These are phyloP conservation scores for Iris pallida DNA, from an alignment of 116 monocot genomes.

Conservation along the genomic window DNA sequence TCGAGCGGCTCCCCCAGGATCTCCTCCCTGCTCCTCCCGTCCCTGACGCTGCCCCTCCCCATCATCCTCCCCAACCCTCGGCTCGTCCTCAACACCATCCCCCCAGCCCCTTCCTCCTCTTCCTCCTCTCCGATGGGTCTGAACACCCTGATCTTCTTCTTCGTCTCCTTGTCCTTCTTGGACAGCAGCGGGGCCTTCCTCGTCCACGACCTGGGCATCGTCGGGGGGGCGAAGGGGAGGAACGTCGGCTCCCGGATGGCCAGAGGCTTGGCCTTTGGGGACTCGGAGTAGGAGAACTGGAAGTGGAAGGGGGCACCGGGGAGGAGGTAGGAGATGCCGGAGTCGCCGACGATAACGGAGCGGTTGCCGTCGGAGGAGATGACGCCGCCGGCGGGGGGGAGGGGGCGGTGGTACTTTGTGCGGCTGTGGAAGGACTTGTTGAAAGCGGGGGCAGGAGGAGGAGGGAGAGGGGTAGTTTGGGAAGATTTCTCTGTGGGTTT, in stretches of 20 bases:
- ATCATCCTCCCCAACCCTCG: slow-evolving; percentile 8
- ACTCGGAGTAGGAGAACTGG: slow-evolving; percentile 92
- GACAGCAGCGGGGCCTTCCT: slow-evolving; percentile 87
- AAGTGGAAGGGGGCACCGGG: slow-evolving; percentile 88
- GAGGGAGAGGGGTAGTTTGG: slow-evolving; percentile 9
- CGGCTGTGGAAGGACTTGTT: slow-evolving; percentile 43
- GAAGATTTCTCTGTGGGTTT: neutral
- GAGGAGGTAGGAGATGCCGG: slow-evolving; percentile 81
- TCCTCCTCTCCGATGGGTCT: slow-evolving; percentile 25
- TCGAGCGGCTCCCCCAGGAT: slow-evolving; percentile 71
- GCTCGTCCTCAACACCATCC: slow-evolving; percentile 27
- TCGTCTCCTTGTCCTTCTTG: slow-evolving; percentile 88
- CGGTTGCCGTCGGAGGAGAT: slow-evolving; percentile 27
- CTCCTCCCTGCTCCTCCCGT: slow-evolving; percentile 71
- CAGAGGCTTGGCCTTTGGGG: slow-evolving; percentile 63
- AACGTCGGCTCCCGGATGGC: slow-evolving; percentile 91
- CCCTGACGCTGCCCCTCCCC: slow-evolving; percentile 10
- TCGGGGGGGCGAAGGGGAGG: slow-evolving; percentile 80
- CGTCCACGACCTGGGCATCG: slow-evolving; percentile 90
- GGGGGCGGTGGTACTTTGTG: slow-evolving; percentile 74
- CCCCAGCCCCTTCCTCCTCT: slow-evolving; percentile 8
- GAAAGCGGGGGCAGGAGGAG: neutral
- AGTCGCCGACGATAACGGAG: slow-evolving; percentile 59
- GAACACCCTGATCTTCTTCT: slow-evolving; percentile 59
- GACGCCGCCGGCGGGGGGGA: slow-evolving; percentile 26